Base-by-base conservation (phyloP, 2,329 filamentous ascomycete genomes). In the Arthrobotrys entomopaga region DNA sequence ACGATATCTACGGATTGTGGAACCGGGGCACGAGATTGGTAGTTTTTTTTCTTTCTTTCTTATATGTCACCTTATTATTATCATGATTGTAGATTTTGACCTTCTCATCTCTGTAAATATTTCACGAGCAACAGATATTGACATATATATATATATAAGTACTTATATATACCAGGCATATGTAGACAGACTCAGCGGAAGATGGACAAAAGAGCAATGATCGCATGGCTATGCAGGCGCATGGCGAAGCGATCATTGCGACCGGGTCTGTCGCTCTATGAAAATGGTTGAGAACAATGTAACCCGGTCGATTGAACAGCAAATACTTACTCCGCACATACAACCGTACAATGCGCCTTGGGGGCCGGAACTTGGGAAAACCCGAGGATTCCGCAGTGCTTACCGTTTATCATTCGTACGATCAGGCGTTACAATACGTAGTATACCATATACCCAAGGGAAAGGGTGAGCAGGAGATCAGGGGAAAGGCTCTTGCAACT, bases 61-160 rank as follows among this genome's bases (percentile, higher is more conserved):
- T 49, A 19, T 61, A 61, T 50, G 6, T 42, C n/a, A n/a, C n/a
- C n/a, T 58, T 48, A 6, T 29, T 58, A 56, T 54, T 26, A 24
- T 50, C 5, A 34, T 7, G 60, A 6, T 22, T 29, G 10, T 26
- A 20, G 43, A 22, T n/a, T 10, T 34, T 20, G 26, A 34, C 15
- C 4, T 53, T 54, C 49, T 61, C 65, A 53, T 20, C 49, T 65
- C 59, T 72, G 60, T 72, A 72, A 53, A 72, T 72, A 65, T 13
- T 54, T 34, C 24, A 40, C 10, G 24, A 42, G 38, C 53, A 19
- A 13, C 10, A 16, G 26, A 40, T 56, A 56, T 56, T 26, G 29
- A 56, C 13, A 43, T 20, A 58, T 34, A 15, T 1, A 8, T 19
- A 46, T 7, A 19, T 19, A 19, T 46, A 46, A 5, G 42, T 10